Percentiles rank a stretch among this genome's conserved stretches.
Evolutionary conservation across 2,329 filamentous ascomycete genomes (phyloP).

Genomic region (Trichoderma koningii): DNA sequence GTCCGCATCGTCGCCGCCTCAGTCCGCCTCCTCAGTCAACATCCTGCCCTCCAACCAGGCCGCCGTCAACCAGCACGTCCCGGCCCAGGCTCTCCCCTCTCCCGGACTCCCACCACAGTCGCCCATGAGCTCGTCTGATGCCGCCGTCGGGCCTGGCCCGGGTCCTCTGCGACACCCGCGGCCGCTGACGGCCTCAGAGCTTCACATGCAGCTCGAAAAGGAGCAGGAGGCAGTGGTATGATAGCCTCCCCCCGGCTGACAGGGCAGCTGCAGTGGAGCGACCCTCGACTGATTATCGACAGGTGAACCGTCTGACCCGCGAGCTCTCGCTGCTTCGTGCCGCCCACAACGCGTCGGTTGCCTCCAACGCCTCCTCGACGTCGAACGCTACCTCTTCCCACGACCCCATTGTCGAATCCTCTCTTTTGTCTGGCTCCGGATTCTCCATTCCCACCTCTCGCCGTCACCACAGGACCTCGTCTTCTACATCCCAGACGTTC

Average conservation of each 20-base stretch:
- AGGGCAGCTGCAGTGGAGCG: not conserved
- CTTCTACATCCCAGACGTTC: conserved; percentile 56
- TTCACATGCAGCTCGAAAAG: conserved; percentile 88
- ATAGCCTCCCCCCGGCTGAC: conserved; percentile 26
- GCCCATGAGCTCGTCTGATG: conserved; percentile 37
- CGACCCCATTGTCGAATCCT: conserved; percentile 52
- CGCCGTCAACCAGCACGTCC: conserved; percentile 46
- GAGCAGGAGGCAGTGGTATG: conserved; percentile 91
- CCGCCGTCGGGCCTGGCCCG: conserved; percentile 53
- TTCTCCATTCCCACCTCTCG: conserved; percentile 59
- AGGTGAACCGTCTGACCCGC: conserved; percentile 91
- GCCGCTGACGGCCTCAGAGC: conserved; percentile 82
- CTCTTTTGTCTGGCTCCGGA: conserved; percentile 58
- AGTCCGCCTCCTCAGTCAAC: conserved; percentile 51
- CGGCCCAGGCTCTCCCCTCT: conserved; percentile 39
- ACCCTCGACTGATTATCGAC: conserved; percentile 25
- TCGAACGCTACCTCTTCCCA: conserved; percentile 56
- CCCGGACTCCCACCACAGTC: conserved; percentile 31
- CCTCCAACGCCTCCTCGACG: conserved; percentile 65
- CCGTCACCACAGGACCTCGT: conserved; percentile 60
- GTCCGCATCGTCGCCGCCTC: conserved; percentile 44
- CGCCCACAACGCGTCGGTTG: conserved; percentile 66
- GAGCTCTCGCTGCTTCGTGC: conserved; percentile 82
- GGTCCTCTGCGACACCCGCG: conserved; percentile 83
- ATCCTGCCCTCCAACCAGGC: conserved; percentile 60